Percentiles rank a stretch among this genome's conserved stretches.
phyloP scores from a whole-genome alignment of 305 asterid genomes.

The Solanum hybrid region DNA sequence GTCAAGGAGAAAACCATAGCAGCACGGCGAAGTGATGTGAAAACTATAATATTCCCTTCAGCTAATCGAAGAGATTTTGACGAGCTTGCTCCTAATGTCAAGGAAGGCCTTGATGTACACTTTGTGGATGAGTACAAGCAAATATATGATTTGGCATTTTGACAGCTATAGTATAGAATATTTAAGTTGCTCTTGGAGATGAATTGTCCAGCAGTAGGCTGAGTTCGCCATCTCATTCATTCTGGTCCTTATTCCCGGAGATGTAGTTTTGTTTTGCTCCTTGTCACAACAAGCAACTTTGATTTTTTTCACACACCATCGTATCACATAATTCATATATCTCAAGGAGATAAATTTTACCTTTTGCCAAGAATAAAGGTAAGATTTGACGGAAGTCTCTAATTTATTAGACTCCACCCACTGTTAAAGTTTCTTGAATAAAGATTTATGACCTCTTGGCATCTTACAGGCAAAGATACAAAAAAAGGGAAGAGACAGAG shows the following conservation, averaged over 20 bases:
- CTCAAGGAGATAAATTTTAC: neutral
- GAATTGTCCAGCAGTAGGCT: neutral
- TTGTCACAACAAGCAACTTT: neutral
- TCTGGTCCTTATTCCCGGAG: neutral
- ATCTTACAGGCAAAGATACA: neutral
- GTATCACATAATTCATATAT: neutral
- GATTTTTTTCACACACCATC: neutral
- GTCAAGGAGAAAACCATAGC: constrained; percentile 97
- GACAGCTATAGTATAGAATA: constrained; percentile 10
- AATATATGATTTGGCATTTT: constrained; percentile 63
- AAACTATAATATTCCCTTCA: constrained; percentile 76
- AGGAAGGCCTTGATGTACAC: constrained; percentile 86
- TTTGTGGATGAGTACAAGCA: constrained; percentile 80
- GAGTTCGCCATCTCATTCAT: neutral
- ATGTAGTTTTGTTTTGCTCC: neutral
- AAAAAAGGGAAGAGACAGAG: neutral
- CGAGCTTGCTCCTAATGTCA: constrained; percentile 83
- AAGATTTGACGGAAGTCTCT: neutral
- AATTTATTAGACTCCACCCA: neutral
- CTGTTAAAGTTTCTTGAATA: neutral
- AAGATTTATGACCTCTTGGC: neutral
- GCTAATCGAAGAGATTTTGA: constrained; percentile 96
- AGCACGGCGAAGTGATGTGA: constrained; percentile 86
- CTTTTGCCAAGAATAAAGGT: neutral
- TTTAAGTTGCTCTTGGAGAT: neutral